These are phyloP conservation scores for Ballota nigra DNA, from an alignment of 257 asterid genomes.

Conservation along the genomic window DNA sequence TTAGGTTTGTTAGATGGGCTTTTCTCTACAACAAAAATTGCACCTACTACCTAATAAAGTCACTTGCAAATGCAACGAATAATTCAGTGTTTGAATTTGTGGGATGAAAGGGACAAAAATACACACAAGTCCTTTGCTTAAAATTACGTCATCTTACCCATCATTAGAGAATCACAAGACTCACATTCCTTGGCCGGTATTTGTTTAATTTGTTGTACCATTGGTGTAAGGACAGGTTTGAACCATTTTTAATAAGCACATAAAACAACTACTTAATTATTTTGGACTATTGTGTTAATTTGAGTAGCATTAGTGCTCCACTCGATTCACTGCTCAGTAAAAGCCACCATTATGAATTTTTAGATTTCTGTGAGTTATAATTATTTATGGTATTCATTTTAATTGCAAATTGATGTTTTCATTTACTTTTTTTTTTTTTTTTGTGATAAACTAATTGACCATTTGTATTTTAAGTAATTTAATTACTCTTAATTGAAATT, in stretches of 20 bases:
- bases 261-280: too few species aligned
- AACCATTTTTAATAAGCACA: background rate
- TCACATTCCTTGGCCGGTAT: background rate
- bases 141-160: background rate
- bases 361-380: too few species aligned
- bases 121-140: background rate
- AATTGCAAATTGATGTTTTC: too few species aligned
- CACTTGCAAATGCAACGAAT: background rate
- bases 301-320: too few species aligned
- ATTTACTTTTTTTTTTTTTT: too few species aligned
- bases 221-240: background rate
- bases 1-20: background rate
- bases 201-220: background rate
- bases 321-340: too few species aligned
- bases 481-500: too few species aligned
- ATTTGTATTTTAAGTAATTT: too few species aligned
- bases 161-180: constrained; percentile 17
- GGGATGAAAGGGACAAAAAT: background rate
- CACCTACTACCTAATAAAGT: background rate
- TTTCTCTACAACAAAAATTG: background rate
- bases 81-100: constrained; percentile 16
- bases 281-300: too few species aligned
- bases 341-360: too few species aligned
- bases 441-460: too few species aligned
- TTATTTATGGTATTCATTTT: too few species aligned